These are phyloP conservation scores for Colletotrichum paranaense DNA, from an alignment of 2,329 filamentous ascomycete species.

Conservation along the genomic window DNA sequence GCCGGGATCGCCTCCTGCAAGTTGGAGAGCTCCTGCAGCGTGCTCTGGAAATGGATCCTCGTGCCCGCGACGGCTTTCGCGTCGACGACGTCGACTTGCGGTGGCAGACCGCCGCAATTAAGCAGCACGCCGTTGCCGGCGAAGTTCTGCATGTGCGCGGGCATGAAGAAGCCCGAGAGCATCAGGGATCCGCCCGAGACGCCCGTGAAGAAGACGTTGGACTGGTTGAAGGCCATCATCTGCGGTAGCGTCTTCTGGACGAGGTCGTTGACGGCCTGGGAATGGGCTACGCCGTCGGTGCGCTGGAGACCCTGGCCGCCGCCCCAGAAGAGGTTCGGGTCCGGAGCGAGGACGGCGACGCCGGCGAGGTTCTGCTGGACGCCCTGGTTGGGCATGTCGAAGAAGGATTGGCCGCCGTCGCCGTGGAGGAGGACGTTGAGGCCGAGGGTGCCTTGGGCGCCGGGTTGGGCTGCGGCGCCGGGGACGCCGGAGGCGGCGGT, in stretches of 20 bases:
- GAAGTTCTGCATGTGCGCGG: constrained; percentile 63
- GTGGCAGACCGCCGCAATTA: constrained; percentile 65
- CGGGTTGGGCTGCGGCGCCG: constrained; percentile 38
- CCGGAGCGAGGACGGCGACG: constrained; percentile 64
- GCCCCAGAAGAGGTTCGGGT: constrained; percentile 68
- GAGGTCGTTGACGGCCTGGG: constrained; percentile 65
- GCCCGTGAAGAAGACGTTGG: constrained; percentile 67
- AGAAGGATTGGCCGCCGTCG: constrained; percentile 69
- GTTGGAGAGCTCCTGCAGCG: constrained; percentile 59
- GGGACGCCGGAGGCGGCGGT: constrained; percentile 58
- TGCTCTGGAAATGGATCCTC: constrained; percentile 68
- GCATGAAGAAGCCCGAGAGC: constrained; percentile 68
- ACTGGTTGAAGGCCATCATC: constrained; percentile 63
- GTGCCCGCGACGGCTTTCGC: constrained; percentile 56
- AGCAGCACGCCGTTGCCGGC: constrained; percentile 63
- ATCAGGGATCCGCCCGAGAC: constrained; percentile 66
- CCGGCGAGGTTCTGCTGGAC: constrained; percentile 63
- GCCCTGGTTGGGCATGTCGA: constrained; percentile 67
- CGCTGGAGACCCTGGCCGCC: constrained; percentile 63
- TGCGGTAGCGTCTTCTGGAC: constrained; percentile 61
- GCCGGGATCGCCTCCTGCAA: constrained; percentile 63
- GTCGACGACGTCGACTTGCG: constrained; percentile 62
- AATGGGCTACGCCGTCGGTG: constrained; percentile 65
- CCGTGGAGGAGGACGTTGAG: constrained; percentile 70
- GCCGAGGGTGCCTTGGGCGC: constrained; percentile 52